A percentile compares a stretch with the other conserved stretches of the same genome.
Evolutionary conservation across 148 eudicot genomes (phyloP).

Genomic region (Chenopodium album): DNA sequence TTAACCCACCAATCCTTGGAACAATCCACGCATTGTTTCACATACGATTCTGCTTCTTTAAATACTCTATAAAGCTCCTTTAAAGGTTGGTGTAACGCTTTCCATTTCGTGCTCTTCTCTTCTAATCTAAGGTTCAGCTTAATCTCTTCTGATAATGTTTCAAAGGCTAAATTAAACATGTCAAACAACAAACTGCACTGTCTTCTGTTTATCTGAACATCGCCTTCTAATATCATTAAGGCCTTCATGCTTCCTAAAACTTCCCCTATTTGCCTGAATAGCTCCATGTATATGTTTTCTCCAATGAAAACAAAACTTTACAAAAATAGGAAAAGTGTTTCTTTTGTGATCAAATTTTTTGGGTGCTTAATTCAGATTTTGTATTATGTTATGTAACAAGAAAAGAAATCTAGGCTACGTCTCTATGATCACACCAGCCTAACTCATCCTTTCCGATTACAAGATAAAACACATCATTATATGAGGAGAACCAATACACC

Average conservation of each 20-base stretch:
- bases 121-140: constrained; percentile 53
- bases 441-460: not conserved
- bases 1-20: constrained; percentile 57
- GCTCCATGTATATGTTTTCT: constrained; percentile 54
- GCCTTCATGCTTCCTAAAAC: constrained; percentile 63
- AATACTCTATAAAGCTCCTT: constrained; percentile 54
- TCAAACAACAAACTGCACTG: constrained; percentile 55
- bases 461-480: not conserved
- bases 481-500: not conserved
- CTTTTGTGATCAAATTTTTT: constrained; percentile 2
- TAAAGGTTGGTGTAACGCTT: constrained; percentile 52
- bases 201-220: constrained; percentile 45
- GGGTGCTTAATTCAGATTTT: constrained; percentile 12
- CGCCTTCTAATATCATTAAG: constrained; percentile 47
- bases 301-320: not conserved
- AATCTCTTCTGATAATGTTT: constrained; percentile 54
- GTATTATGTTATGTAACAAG: no score
- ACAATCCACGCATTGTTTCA: constrained; percentile 45
- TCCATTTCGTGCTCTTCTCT: constrained; percentile 65
- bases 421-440: not conserved
- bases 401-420: not conserved
- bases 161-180: constrained; percentile 43
- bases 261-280: constrained; percentile 67
- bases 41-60: constrained; percentile 62
- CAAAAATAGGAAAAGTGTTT: not conserved